These are phyloP conservation scores for Wickerhamomyces queroliae DNA, from an alignment of 805 yeast genomes.

Conservation along the genomic window DNA sequence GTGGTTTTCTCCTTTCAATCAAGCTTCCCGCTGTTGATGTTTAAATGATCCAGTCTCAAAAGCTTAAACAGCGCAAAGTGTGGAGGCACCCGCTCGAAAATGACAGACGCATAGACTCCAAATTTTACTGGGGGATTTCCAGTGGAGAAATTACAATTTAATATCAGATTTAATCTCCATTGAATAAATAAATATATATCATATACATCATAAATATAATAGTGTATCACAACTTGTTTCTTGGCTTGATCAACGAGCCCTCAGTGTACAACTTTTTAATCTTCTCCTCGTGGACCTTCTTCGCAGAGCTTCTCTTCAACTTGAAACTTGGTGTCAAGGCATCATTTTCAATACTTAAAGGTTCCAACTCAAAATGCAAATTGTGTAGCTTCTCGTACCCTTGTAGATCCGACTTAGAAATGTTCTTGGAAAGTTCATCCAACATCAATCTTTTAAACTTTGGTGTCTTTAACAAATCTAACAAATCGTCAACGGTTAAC, in stretches of 20 bases:
- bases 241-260: constrained; percentile 19
- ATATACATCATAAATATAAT: no score
- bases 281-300: constrained; percentile 29
- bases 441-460: constrained; percentile 7
- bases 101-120: no score
- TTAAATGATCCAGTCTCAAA: no score
- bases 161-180: no score
- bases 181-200: no score
- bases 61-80: no score
- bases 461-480: constrained; percentile 4
- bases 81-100: no score
- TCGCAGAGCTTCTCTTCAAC: constrained; percentile 36
- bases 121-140: no score
- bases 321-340: constrained; percentile 52
- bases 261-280: constrained; percentile 36
- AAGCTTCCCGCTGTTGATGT: no score
- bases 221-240: constrained; percentile 12
- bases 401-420: constrained; percentile 23
- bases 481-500: not conserved
- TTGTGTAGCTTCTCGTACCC: constrained; percentile 50
- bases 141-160: no score
- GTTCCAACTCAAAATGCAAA: constrained; percentile 37
- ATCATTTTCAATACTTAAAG: constrained; percentile 43
- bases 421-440: not conserved
- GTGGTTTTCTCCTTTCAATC: no score